These are phyloP conservation scores for Cladosporium cucumerinum DNA, from an alignment of 2,329 filamentous ascomycete species.

Conservation along the genomic window DNA sequence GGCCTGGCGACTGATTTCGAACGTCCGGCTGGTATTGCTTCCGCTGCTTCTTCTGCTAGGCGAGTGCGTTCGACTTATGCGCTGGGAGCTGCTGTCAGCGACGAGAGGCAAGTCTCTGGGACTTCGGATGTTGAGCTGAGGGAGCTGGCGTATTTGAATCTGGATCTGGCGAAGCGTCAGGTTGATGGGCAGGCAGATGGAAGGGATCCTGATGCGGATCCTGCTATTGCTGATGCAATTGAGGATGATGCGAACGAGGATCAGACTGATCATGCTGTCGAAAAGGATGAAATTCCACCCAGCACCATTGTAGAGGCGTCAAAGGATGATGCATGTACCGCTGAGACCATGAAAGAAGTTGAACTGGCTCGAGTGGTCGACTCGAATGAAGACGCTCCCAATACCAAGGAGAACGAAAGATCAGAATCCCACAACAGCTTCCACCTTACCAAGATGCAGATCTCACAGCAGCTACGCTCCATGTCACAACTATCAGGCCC, in stretches of 20 bases:
- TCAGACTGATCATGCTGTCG: not conserved
- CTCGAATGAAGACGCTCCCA: not conserved
- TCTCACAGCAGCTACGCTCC: slow-evolving; percentile 45
- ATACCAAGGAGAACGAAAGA: not conserved
- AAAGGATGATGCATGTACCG: not conserved
- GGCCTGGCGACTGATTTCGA: not conserved
- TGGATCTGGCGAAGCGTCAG: slow-evolving; percentile 7
- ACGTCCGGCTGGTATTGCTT: not conserved
- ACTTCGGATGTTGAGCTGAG: slow-evolving; percentile 6
- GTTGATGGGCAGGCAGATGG: not conserved
- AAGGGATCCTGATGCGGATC: not conserved
- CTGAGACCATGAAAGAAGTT: not conserved
- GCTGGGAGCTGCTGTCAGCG: not conserved
- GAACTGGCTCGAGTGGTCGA: not conserved
- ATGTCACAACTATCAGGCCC: slow-evolving; percentile 38
- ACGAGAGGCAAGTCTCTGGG: not conserved
- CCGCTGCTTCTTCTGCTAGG: not conserved
- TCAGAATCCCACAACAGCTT: slow-evolving; percentile 21
- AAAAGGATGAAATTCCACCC: not conserved
- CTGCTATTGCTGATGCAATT: not conserved
- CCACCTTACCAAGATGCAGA: slow-evolving; percentile 44
- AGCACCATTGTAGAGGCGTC: not conserved
- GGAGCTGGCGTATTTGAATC: slow-evolving; percentile 6
- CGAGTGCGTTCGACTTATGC: not conserved
- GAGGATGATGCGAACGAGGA: not conserved